Evolutionary conservation across 108 stramenopile species (phyloP), one percentile per base, ranked within the genome.

Genomic region (Discostella stelligeroides): DNA sequence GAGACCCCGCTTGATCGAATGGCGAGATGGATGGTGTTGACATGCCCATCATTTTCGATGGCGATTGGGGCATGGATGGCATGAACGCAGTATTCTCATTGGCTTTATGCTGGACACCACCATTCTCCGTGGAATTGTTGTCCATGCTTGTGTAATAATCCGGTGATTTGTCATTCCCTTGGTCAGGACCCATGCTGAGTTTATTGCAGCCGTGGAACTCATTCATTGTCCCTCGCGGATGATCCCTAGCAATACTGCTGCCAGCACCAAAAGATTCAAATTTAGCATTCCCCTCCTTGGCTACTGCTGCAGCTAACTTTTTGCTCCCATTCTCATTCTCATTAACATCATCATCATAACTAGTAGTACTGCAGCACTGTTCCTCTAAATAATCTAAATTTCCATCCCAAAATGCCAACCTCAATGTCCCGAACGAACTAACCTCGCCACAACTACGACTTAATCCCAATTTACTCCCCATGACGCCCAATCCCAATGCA

Each of bases 391-490:
- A 25, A 53, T 63, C 62, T 11, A 18, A 48, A 28, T 15, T 54
- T 12, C 58, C 46, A 13, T 34, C 45, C 58, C 75, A 63, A 73
- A 76, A 79, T 49, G 76, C 80, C 61, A 89, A 45, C 47, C 72
- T 49, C 48, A 84, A 53, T 34, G 74, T 41, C 61, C 82, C 84
- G 70, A 86, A 92, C 18, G 84, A 81, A 30, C 84, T 82, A 15
- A 92, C 87, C 25, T 68, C 73, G 9, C 92, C 92, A 68, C 86
- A 85, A 0, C 88, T 85, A 38, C 87, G 80, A 67, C 85, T 86
- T 72, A 94, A 60, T 25, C 89, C 89, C 66, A 92, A 68, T 42
- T n/a, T n/a, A n/a, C 78, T 77, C 51, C 81, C 82, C 21, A 87
- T 87, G 4, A 89, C 88, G 1, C 86, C 88, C 56, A 94, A 60